Base-by-base conservation (phyloP, 352 stramenopile genomes). In the Phytophthora ohioensis region DNA sequence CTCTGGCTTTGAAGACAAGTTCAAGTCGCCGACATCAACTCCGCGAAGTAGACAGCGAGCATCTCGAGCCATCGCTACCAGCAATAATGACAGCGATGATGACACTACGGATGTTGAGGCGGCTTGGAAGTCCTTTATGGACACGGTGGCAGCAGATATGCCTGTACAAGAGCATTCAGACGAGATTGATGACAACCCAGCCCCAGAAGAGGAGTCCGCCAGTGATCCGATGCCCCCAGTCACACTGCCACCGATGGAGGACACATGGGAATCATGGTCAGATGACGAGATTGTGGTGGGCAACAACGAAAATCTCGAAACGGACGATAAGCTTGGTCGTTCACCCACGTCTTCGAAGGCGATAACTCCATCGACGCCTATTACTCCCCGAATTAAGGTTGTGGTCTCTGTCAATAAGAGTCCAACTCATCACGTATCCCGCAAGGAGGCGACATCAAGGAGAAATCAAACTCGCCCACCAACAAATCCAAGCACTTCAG, bases 101-200 rank as follows among this genome's bases (percentile, higher is more conserved):
- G 81, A 91, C 62, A 91, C 75, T 3, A 77, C 66, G 8, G 85
- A 92, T 34, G 85, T 92, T 2, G 81, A 91, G 46, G 54, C 57
- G 2, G 85, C 83, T 17, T 92, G 85, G 85, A 73, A 82, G 39
- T 71, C 73, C 12, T 91, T 92, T 47, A 67, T 92, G 39, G 82
- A 91, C 53, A 79, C 80, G 1, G 62, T 75, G 10, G 60, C 54
- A 1, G 42, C 63, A 7, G 70, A 72, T 12, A 47, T 71, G 36
- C 51, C 43, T 3, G 31, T 49, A 15, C 49, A 70, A 67, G 58
- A 71, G 27, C 30, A 27, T 10, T 15, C 41, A 0, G 41, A 38
- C 2, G 64, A 71, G 4, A 54, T 21, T 42, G 46, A 79, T 38
- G 46, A 43, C 10, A 42, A 41, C 4, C 9, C 32, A 64, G 13